These are phyloP conservation scores for Atalantia buxifolia DNA, from an alignment of 345 rosid genomes.

Conservation along the genomic window DNA sequence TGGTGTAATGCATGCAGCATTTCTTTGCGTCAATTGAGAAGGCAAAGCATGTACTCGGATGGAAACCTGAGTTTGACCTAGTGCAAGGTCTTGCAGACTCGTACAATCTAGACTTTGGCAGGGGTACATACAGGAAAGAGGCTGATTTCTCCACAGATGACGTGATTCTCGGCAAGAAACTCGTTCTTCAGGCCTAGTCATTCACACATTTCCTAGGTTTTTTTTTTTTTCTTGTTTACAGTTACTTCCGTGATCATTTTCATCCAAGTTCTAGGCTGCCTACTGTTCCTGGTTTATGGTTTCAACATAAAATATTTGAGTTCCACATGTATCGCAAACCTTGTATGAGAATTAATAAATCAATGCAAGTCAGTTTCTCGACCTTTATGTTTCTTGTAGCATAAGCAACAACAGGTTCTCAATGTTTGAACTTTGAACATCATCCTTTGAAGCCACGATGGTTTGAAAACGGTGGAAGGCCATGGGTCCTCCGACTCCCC, in stretches of 20 bases:
- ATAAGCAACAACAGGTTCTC: neutral
- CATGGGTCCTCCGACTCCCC: neutral
- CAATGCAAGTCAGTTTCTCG: neutral
- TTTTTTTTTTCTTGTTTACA: neutral
- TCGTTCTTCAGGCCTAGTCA: constrained; percentile 58
- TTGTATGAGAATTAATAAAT: neutral
- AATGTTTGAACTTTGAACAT: constrained; percentile 6
- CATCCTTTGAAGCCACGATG: neutral
- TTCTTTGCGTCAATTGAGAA: constrained; percentile 91
- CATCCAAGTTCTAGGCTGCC: neutral
- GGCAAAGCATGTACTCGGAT: constrained; percentile 81
- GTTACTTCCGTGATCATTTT: neutral
- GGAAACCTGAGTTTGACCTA: constrained; percentile 72
- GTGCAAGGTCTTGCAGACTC: constrained; percentile 96
- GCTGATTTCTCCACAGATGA: constrained; percentile 93
- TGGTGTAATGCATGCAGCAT: constrained; percentile 53
- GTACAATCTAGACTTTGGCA: constrained; percentile 85
- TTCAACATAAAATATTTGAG: neutral
- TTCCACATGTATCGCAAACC: neutral
- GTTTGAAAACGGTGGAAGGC: neutral
- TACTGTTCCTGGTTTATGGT: neutral
- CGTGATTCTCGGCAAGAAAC: constrained; percentile 74
- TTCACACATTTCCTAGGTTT: neutral
- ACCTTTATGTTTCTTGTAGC: neutral
- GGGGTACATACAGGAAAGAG: constrained; percentile 84